Percentiles rank a stretch among this genome's conserved stretches.
Evolutionary conservation across 2,329 filamentous ascomycete species (phyloP).

Genomic region (Diaporthe velutina): DNA sequence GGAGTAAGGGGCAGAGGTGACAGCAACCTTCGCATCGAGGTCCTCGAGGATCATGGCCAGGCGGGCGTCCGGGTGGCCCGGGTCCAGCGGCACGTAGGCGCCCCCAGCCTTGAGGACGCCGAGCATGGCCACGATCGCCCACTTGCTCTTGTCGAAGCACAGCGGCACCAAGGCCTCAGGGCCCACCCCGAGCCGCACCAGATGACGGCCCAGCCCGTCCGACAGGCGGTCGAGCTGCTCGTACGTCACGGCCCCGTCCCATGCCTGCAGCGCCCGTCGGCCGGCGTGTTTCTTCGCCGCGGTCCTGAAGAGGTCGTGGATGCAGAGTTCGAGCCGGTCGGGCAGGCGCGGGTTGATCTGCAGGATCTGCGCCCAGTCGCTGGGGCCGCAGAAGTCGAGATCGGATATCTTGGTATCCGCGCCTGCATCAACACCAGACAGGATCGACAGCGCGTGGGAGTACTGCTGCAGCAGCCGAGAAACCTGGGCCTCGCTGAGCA

Average conservation of each 20-base stretch:
- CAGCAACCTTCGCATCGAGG: background rate
- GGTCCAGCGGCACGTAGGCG: background rate
- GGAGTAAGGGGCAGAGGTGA: background rate
- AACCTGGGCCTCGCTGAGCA: background rate
- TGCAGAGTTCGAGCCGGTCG: background rate
- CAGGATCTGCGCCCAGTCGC: background rate
- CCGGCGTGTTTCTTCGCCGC: background rate
- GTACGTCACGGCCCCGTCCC: constrained; percentile 16
- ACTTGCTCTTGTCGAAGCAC: constrained; percentile 21
- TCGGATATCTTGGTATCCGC: background rate
- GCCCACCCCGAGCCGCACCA: background rate
- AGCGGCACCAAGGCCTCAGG: background rate
- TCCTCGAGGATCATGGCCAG: background rate
- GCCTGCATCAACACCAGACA: background rate
- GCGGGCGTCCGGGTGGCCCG: background rate
- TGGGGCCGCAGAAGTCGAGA: background rate
- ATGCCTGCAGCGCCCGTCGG: background rate
- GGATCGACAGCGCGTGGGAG: background rate
- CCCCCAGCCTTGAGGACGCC: constrained; percentile 18
- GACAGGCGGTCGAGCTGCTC: background rate
- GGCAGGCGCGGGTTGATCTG: background rate
- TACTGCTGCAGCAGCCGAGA: background rate
- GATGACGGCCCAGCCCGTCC: background rate
- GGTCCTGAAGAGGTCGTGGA: background rate
- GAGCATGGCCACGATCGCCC: constrained; percentile 18